phyloP scores from a whole-genome alignment of 192 early-diverging fungal genomes.

The Coemansia sp. region DNA sequence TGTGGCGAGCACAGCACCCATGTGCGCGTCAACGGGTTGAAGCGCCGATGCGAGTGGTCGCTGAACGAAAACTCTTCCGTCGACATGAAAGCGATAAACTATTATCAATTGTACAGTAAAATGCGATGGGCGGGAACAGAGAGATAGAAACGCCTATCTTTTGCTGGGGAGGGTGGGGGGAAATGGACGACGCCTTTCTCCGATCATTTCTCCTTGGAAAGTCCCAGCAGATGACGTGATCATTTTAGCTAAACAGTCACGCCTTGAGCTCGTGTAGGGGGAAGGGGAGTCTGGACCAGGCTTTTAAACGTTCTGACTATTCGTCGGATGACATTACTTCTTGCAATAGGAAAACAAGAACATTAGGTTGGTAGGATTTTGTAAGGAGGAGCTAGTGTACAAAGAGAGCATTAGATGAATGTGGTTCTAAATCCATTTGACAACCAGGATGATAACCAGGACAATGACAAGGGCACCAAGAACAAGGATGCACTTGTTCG shows the following conservation, averaged over 20 bases:
- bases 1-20: slow-evolving; percentile 99
- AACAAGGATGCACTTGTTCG: slow-evolving; percentile 81
- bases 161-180: too few species aligned
- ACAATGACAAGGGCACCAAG: slow-evolving; percentile 74
- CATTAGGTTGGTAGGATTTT: too few species aligned
- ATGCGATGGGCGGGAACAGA: not conserved
- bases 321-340: too few species aligned
- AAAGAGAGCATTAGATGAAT: not conserved
- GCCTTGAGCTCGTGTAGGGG: too few species aligned
- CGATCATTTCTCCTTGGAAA: too few species aligned
- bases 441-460: slow-evolving; percentile 75
- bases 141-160: not conserved
- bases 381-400: not conserved
- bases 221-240: too few species aligned
- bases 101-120: not conserved
- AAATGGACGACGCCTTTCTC: too few species aligned
- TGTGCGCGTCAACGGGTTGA: slow-evolving; percentile 85
- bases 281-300: too few species aligned
- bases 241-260: too few species aligned
- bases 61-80: slow-evolving; percentile 37
- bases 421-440: slow-evolving; percentile 57
- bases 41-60: slow-evolving; percentile 72
- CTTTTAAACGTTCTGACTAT: too few species aligned
- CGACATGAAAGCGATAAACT: not conserved
- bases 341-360: too few species aligned